Conservation (phyloP, 2,329 filamentous ascomycete species). For the Plenodomus lindquistii region DNA sequence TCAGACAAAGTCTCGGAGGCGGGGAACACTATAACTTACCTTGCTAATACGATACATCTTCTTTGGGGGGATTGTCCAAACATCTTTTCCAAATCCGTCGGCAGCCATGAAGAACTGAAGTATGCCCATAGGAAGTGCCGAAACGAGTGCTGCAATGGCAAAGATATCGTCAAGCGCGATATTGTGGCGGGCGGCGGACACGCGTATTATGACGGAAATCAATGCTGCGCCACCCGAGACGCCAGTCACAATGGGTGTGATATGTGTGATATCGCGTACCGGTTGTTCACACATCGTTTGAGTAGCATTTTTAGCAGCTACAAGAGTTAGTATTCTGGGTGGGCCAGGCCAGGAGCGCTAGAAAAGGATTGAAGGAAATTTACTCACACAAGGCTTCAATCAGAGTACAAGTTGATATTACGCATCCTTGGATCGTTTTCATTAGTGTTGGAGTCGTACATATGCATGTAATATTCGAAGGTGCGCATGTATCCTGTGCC, state of each 20-base stretch:
- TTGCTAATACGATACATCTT: constrained; percentile 15
- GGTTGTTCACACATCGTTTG: constrained; percentile 39
- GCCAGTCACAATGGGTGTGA: constrained; percentile 34
- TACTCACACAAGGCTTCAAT: constrained; percentile 14
- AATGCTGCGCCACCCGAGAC: constrained; percentile 19
- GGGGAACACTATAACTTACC: not conserved
- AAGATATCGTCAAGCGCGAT: constrained; percentile 17
- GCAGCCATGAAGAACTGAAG: constrained; percentile 11
- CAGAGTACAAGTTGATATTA: constrained; percentile 11
- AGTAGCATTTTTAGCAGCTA: constrained; percentile 45
- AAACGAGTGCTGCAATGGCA: constrained; percentile 9
- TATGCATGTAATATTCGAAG: constrained; percentile 12
- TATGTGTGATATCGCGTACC: constrained; percentile 37
- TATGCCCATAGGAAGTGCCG: constrained; percentile 14
- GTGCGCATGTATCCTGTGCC: constrained; percentile 5
- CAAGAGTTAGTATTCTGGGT: not conserved
- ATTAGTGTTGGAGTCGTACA: constrained; percentile 7
- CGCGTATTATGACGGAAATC: constrained; percentile 35
- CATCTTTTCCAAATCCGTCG: constrained; percentile 53
- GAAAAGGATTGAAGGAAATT: not conserved
- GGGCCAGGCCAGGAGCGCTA: too few species aligned
- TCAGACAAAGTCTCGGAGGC: not conserved
- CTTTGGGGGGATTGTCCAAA: constrained; percentile 51
- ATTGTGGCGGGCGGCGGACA: not conserved
- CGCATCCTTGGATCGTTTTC: constrained; percentile 9